A percentile compares a stretch with the other conserved stretches of the same genome.
Conservation (phyloP, 768 basidiomycete species). For the Tricholoma sp. region DNA sequence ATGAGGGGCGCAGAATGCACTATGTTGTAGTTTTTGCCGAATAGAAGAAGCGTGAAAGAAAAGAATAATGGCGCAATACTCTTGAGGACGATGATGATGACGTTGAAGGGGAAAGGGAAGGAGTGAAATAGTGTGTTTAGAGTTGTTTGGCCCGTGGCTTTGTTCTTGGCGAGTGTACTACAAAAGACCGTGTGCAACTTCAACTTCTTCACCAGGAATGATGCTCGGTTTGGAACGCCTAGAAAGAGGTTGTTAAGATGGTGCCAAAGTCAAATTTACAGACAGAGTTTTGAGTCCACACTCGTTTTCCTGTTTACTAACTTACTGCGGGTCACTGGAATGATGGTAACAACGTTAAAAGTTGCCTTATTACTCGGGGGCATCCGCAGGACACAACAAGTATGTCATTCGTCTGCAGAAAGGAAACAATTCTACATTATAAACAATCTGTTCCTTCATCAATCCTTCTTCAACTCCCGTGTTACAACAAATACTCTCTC, state of each 20-base stretch:
- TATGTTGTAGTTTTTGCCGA: slow-evolving; percentile 8
- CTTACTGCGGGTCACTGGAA: too few relatives aligned
- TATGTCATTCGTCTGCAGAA: background rate
- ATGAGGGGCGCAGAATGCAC: background rate
- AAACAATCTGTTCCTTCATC: slow-evolving; percentile 9
- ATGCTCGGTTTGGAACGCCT: too few relatives aligned
- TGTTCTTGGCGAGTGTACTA: too few relatives aligned
- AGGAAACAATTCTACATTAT: background rate
- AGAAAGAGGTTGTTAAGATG: too few relatives aligned
- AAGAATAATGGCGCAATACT: slow-evolving; percentile 10
- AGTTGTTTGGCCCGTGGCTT: slow-evolving; percentile 12
- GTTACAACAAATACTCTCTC: slow-evolving; percentile 74
- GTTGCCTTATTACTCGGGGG: background rate
- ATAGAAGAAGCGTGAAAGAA: slow-evolving; percentile 6
- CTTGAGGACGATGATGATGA: slow-evolving; percentile 19
- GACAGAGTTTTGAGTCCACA: too few relatives aligned
- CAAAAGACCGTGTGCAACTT: too few relatives aligned
- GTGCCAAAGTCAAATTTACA: too few relatives aligned
- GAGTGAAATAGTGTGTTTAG: slow-evolving; percentile 10
- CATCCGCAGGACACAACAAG: background rate
- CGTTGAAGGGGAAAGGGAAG: slow-evolving; percentile 4
- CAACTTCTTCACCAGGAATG: too few relatives aligned
- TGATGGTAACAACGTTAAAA: too few relatives aligned
- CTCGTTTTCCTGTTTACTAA: too few relatives aligned
- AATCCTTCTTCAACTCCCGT: slow-evolving; percentile 84